Evolutionary conservation across 768 basidiomycete genomes (phyloP).

Genomic region (Collybia mongolica): DNA sequence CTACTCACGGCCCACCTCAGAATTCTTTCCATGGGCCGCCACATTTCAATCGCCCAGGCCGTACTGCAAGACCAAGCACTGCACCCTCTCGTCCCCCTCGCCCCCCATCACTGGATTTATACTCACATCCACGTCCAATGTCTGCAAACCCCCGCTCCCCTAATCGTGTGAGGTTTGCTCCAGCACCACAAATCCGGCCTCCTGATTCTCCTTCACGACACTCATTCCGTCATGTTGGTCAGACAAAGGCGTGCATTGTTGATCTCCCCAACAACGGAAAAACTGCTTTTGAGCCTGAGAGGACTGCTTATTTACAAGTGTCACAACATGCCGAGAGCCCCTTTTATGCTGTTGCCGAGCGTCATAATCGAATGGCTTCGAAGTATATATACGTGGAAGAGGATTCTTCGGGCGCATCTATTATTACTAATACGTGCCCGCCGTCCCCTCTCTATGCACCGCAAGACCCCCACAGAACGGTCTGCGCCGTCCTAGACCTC

Average conservation of each 20-base stretch:
- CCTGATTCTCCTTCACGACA: conserved; percentile 5
- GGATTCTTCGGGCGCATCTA: background rate
- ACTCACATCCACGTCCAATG: conserved; percentile 6
- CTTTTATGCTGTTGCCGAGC: too few species aligned
- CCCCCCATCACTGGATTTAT: conserved; percentile 26
- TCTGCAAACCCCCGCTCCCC: conserved; percentile 13
- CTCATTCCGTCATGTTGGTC: background rate
- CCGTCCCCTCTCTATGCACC: background rate
- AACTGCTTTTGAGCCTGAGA: too few species aligned
- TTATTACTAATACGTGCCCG: background rate
- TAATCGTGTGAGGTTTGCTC: conserved; percentile 19
- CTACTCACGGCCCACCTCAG: conserved; percentile 18
- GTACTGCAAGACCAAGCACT: background rate
- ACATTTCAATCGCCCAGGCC: conserved; percentile 6
- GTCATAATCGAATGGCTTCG: too few species aligned
- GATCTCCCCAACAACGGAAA: too few species aligned
- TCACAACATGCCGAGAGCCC: too few species aligned
- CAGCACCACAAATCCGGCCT: conserved; percentile 8
- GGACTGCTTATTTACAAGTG: too few species aligned
- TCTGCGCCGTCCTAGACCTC: conserved; percentile 17
- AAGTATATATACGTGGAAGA: too few species aligned
- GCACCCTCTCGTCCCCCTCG: conserved; percentile 23
- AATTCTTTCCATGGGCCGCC: conserved; percentile 22
- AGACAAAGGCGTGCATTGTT: background rate
- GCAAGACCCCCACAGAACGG: conserved; percentile 11